These are phyloP conservation scores for Apocynum venetum DNA, from an alignment of 257 asterid genomes.

Conservation along the genomic window DNA sequence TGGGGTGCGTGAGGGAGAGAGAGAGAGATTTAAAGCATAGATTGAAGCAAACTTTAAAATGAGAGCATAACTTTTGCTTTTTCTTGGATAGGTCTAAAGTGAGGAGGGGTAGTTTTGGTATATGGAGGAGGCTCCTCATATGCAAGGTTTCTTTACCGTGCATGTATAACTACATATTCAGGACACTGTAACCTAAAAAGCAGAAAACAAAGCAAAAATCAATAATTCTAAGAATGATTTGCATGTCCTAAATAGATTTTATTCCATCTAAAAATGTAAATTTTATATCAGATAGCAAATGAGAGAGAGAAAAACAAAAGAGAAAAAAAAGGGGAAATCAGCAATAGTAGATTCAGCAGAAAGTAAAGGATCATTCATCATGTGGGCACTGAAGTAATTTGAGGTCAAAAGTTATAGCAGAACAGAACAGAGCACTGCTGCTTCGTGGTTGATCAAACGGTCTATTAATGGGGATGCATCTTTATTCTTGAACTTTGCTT, in stretches of 20 bases:
- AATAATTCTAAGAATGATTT: slow-evolving; percentile 6
- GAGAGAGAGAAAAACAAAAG: background rate
- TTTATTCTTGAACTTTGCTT: slow-evolving; percentile 34
- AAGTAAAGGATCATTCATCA: slow-evolving; percentile 10
- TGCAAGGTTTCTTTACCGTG: slow-evolving; percentile 20
- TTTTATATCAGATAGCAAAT: background rate
- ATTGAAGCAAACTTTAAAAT: slow-evolving; percentile 25
- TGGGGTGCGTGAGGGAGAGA: background rate
- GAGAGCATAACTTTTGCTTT: slow-evolving; percentile 32
- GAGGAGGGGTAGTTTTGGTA: slow-evolving; percentile 21
- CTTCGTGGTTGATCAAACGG: slow-evolving; percentile 17
- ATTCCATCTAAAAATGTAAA: background rate
- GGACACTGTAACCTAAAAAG: slow-evolving; percentile 19
- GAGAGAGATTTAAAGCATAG: slow-evolving; percentile 15
- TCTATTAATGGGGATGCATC: slow-evolving; percentile 26
- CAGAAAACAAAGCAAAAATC: slow-evolving; percentile 17
- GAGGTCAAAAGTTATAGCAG: slow-evolving; percentile 8
- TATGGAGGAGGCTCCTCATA: slow-evolving; percentile 20
- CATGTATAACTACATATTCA: slow-evolving; percentile 19
- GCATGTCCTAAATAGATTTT: slow-evolving; percentile 27
- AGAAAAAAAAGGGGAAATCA: background rate
- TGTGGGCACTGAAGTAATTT: slow-evolving; percentile 17
- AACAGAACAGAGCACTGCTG: slow-evolving; percentile 8
- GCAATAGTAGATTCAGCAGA: slow-evolving; percentile 1
- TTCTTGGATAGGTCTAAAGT: slow-evolving; percentile 35